Base-by-base conservation (phyloP, 441 rosid species). In the Kokia cookei region DNA sequence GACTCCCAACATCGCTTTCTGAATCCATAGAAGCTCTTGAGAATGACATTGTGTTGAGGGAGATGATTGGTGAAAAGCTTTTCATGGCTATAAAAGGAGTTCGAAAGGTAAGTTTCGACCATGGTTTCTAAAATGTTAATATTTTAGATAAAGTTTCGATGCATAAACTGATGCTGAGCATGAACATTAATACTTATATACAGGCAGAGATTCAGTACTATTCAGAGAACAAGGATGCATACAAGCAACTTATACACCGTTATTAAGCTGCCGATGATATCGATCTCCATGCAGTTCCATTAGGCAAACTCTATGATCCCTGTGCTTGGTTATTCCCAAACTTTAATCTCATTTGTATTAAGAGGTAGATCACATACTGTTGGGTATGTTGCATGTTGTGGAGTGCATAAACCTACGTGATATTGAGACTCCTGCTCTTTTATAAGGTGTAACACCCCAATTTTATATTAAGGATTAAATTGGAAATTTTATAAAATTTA, bases 171-270 rank as follows among this genome's bases (percentile, higher is more conserved):
- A 35, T 17, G n/a, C 55, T 13, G 57, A 66, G 59, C 48, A 12
- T 65, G 73, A 40, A 7, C 14, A 19, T 2, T 35, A n/a, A n/a
- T 64, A 48, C 71, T 26, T 75, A 15, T 62, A 73, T 78, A 79
- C 93, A 93, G 99, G 84, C 91, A n/a, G 97, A 93, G 85, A 81
- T 92, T 8, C 86, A 87, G 7, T 82, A 83, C 82, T 92, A 91
- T 77, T 76, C 86, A 0, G 75, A 85, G 83, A 81, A 91, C 48
- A 81, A 81, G 73, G 92, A 88, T 0, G 91, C 92, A 7, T 89
- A 78, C 87, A 96, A 85, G 91, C 90, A 90, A 79, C 89, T 96
- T 77, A 91, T 96, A 75, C 90, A 88, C 83, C 91, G 93, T 0
- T 95, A 91, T 79, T 91, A 70, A 84, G 63, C 42, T 1, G 4